A percentile compares a stretch with the other conserved stretches of the same genome.
These are phyloP conservation scores for Mycena indigotica DNA, from an alignment of 768 basidiomycete species.

Conservation along the genomic window DNA sequence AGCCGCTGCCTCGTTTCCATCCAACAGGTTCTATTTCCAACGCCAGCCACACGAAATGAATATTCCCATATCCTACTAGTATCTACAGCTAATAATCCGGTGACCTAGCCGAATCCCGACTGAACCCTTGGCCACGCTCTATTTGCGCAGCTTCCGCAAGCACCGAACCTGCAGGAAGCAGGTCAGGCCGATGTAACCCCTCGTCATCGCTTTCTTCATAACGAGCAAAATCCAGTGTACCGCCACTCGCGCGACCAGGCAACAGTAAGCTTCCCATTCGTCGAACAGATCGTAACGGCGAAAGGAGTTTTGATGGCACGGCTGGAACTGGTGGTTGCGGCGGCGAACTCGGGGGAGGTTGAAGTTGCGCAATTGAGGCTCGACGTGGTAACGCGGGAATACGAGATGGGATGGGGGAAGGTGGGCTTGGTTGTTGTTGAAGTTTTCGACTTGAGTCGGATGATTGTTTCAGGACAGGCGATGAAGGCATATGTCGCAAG, in stretches of 20 bases:
- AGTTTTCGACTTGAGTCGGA: slow-evolving; percentile 1
- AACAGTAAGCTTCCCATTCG: slow-evolving; percentile 26
- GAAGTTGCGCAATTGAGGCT: slow-evolving; percentile 30
- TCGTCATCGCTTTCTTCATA: slow-evolving; percentile 16
- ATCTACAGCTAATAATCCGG: neutral
- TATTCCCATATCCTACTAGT: too few relatives aligned
- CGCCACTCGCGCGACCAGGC: slow-evolving; percentile 24
- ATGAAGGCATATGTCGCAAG: slow-evolving; percentile 21
- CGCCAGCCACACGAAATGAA: neutral
- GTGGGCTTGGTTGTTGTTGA: slow-evolving; percentile 16
- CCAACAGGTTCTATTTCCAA: too few relatives aligned
- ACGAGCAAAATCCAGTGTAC: slow-evolving; percentile 26
- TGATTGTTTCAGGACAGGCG: slow-evolving; percentile 29
- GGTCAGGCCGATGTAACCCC: slow-evolving; percentile 9
- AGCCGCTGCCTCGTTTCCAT: too few relatives aligned
- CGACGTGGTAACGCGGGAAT: slow-evolving; percentile 24
- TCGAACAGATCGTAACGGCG: slow-evolving; percentile 21
- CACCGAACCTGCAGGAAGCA: slow-evolving; percentile 22
- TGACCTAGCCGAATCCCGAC: neutral
- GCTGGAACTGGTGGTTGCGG: slow-evolving; percentile 32
- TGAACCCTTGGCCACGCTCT: slow-evolving; percentile 20
- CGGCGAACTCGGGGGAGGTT: slow-evolving; percentile 26
- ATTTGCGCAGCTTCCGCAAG: slow-evolving; percentile 35
- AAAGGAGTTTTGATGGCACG: slow-evolving; percentile 13
- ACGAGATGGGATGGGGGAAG: slow-evolving; percentile 19